phyloP scores from a whole-genome alignment of 2,329 filamentous ascomycete genomes.

The Colletotrichum acutatum region DNA sequence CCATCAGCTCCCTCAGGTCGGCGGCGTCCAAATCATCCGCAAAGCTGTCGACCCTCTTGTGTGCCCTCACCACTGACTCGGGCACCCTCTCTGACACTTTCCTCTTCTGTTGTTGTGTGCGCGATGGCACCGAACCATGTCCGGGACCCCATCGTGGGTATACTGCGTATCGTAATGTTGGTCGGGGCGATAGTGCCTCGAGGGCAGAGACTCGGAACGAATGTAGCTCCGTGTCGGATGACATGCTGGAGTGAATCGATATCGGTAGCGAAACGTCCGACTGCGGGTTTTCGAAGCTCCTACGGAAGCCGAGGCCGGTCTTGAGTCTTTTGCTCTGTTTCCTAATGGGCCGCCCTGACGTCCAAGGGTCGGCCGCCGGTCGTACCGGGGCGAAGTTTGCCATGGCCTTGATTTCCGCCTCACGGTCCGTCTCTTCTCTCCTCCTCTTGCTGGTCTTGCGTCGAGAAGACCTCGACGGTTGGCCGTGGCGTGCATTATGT shows the following conservation, averaged over 20 bases:
- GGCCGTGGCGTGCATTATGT: slow-evolving; percentile 67
- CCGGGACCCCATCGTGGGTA: slow-evolving; percentile 67
- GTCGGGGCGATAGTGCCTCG: slow-evolving; percentile 85
- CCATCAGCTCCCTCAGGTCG: slow-evolving; percentile 88
- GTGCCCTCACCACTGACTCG: slow-evolving; percentile 70
- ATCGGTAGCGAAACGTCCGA: slow-evolving; percentile 82
- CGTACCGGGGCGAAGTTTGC: slow-evolving; percentile 75
- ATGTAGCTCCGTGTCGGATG: slow-evolving; percentile 77
- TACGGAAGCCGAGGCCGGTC: slow-evolving; percentile 57
- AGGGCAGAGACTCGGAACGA: slow-evolving; percentile 85
- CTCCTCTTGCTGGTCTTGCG: slow-evolving; percentile 83
- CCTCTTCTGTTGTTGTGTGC: slow-evolving; percentile 63
- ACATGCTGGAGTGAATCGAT: slow-evolving; percentile 81
- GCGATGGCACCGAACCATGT: slow-evolving; percentile 56
- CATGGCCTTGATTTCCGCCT: slow-evolving; percentile 91
- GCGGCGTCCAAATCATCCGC: slow-evolving; percentile 88
- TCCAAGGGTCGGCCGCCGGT: slow-evolving; percentile 68
- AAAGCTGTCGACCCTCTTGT: slow-evolving; percentile 74
- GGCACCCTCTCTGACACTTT: slow-evolving; percentile 60
- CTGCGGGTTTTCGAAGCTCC: slow-evolving; percentile 68
- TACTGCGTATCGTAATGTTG: slow-evolving; percentile 80
- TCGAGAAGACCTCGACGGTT: slow-evolving; percentile 61
- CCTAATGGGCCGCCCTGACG: slow-evolving; percentile 68
- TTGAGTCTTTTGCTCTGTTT: slow-evolving; percentile 75
- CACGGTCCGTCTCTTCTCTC: slow-evolving; percentile 79